phyloP scores from a whole-genome alignment of 2,329 filamentous ascomycete species.

The Colletotrichum limetticola region DNA sequence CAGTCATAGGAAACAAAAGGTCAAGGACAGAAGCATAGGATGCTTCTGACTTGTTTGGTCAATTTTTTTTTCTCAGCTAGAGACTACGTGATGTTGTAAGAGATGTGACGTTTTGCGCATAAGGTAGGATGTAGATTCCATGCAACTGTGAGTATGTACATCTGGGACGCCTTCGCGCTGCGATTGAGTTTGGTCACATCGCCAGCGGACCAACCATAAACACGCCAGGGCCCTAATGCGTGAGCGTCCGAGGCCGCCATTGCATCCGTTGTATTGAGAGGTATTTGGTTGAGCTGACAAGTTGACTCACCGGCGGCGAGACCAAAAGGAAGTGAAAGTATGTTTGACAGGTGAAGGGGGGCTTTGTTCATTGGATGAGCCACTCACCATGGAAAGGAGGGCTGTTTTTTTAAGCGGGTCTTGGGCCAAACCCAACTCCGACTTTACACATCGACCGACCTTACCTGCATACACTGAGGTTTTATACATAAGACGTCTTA shows the following conservation, averaged over 20 bases:
- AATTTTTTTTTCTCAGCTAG: not conserved
- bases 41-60: not conserved
- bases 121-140: too few relatives aligned
- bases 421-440: not conserved
- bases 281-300: not conserved
- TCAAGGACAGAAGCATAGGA: slow-evolving; percentile 4
- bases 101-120: not conserved
- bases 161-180: not conserved
- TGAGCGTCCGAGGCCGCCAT: not conserved
- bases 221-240: too few relatives aligned
- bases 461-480: not conserved
- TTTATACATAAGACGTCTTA: not conserved
- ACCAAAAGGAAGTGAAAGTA: not conserved
- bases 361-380: not conserved
- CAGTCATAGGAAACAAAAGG: slow-evolving; percentile 26
- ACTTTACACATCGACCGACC: not conserved
- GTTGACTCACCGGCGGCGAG: slow-evolving; percentile 5
- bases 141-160: not conserved
- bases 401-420: not conserved
- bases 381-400: not conserved
- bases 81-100: not conserved
- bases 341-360: not conserved
- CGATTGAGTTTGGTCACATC: slow-evolving; percentile 5
- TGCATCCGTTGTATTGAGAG: not conserved
- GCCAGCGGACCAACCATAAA: too few relatives aligned